Base-by-base conservation (phyloP, 1,284 basidiomycete genomes). In the Vanrija humicola region DNA sequence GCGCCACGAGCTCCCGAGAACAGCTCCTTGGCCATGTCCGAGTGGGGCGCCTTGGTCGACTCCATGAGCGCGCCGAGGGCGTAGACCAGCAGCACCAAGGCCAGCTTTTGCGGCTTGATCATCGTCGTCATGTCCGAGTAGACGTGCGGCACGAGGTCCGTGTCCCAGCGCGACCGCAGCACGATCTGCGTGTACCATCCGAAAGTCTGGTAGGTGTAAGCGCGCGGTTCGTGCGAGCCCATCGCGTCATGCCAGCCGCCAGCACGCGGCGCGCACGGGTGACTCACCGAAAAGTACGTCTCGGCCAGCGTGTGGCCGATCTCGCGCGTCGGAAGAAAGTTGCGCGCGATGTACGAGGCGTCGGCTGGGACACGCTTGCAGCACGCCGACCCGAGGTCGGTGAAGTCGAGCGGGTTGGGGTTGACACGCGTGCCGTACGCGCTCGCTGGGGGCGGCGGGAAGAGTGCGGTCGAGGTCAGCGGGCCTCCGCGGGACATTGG, bases 11-110 rank as follows among this genome's bases (percentile, higher is more conserved):
- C 61, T 15, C 52, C 59, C 14, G 48, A n/a, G 18, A 50, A 26
- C 6, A 43, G 18, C 19, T 53, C 21, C 42, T 23, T 26, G 12
- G 44, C 42, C 15, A 19, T 25, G n/a, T 45, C 38, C 29, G 50
- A 23, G 21, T 34, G 26, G 5, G 42, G n/a, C 6, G 66, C 64
- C 3, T 38, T 28, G 26, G 50, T 39, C 1, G 62, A 59, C 43
- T 70, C 66, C 55, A 72, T 67, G 15, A 66, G 54, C 8, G 54
- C 34, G 16, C 65, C 69, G 43, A 71, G 63, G 1, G 64, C 55
- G 23, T 71, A 49, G 26, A 71, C 42, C 39, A 67, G 56, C 53
- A 67, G 67, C 46, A 70, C 53, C 28, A 64, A 58, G 16, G 66
- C 64, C 26, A 73, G 56, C 39, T 63, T 58, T 29, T 64, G 62